Percentiles rank a stretch among this genome's conserved stretches.
phyloP scores from a whole-genome alignment of 2,329 filamentous ascomycete species.

The Alternaria sp. region DNA sequence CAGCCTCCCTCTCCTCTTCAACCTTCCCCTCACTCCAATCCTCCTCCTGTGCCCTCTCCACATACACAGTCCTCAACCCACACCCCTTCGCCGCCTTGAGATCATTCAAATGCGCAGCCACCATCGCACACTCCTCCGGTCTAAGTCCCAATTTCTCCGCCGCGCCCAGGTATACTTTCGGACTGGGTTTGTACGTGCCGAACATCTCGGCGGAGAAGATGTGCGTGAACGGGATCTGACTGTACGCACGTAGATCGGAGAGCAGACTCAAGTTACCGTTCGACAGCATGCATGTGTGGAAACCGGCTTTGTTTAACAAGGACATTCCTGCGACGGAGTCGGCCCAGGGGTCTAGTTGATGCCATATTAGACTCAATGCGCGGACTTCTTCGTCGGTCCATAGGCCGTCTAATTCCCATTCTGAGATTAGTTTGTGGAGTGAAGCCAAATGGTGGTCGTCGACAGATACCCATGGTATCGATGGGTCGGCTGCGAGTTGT shows the following conservation, averaged over 20 bases:
- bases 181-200: constrained; percentile 74
- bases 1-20: constrained; percentile 59
- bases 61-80: constrained; percentile 75
- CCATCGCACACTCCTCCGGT: constrained; percentile 72
- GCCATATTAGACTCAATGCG: constrained; percentile 68
- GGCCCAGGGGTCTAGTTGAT: constrained; percentile 71
- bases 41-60: constrained; percentile 73
- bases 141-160: constrained; percentile 63
- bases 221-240: constrained; percentile 65
- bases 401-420: constrained; percentile 63
- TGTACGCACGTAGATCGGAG: constrained; percentile 66
- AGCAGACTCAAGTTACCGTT: constrained; percentile 76
- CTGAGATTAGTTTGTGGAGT: constrained; percentile 63
- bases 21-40: constrained; percentile 60
- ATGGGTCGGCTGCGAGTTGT: constrained; percentile 56
- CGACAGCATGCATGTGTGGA: constrained; percentile 69
- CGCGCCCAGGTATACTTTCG: constrained; percentile 72
- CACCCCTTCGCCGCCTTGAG: constrained; percentile 68
- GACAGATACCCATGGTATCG: constrained; percentile 67
- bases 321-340: constrained; percentile 67
- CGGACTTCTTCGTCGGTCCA: constrained; percentile 57
- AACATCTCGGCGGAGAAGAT: constrained; percentile 75
- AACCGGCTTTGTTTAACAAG: constrained; percentile 58
- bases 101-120: constrained; percentile 70
- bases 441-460: constrained; percentile 74